phyloP scores from a whole-genome alignment of 306 rosid genomes.

The Cucumis sativus region Cucumber_9930_V3 NC_026658.2:23899501-23900000 shows the following conservation, averaged over 20 bases:
- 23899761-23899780: conserved; percentile 98
- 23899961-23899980: neutral
- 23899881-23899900: neutral
- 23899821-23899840: neutral
- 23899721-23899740: conserved; percentile 87
- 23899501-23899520: neutral
- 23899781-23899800: conserved; percentile 8
- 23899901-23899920: neutral
- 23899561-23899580: conserved; percentile 37
- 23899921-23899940: neutral
- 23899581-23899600: conserved; percentile 91
- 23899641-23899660: conserved; percentile 90
- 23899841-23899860: neutral
- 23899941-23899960: neutral
- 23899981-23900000: neutral
- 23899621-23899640: conserved; percentile 52
- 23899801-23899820: neutral
- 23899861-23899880: neutral
- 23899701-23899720: conserved; percentile 63
- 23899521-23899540: neutral
- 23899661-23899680: conserved; percentile 74
- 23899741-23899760: conserved; percentile 67
- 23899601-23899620: conserved; percentile 63
- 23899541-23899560: conserved; percentile 9
- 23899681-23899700: conserved; percentile 57